Evolutionary conservation across 2,329 filamentous ascomycete genomes (phyloP), one percentile per base, ranked within the genome.

Genomic region (Cordyceps farinosa): DNA sequence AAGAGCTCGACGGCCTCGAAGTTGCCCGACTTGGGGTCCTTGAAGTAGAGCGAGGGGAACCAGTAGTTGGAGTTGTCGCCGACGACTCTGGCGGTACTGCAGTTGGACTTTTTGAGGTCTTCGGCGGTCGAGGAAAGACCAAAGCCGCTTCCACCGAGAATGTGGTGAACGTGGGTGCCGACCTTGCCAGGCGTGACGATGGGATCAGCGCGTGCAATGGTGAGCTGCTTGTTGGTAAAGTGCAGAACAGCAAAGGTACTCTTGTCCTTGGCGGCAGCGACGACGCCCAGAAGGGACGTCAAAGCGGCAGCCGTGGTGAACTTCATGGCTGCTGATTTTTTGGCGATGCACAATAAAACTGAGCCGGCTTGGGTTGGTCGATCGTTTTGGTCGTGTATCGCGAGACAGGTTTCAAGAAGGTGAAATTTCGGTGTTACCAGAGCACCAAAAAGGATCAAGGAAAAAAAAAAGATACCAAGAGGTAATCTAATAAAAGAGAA

Each of bases 21-120:
- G 58, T 81, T 82, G 55, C 84, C 84, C 67, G 87, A 85, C 68
- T 82, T 77, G 69, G 85, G 81, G 67, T 89, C 83, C 67, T 81
- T 77, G 75, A 88, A 92, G 76, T 87, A 92, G 3, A 93, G 77
- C 34, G 80, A 79, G 1, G 90, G 90, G 62, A 87, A 86, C 90
- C 90, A 93, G 79, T 94, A 93, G 75, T 89, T 89, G 68, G 84
- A 89, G 72, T 86, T 80, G 76, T 92, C 90, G 61, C 84, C 84
- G 69, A 82, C 85, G 71, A 90, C 80, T 65, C 82, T 81, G 73
- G 90, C 89, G 40, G 87, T 90, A 55, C 86, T 90, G 80, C 90
- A 94, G 32, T 83, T 81, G 38, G 88, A 90, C 62, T 80, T 72
- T 65, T 79, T 65, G 32, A 90, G 80, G 52, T 83, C 79, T 63